Base-by-base conservation (phyloP, 2,329 filamentous ascomycete species). In the Myriosclerotinia curreyana region DNA sequence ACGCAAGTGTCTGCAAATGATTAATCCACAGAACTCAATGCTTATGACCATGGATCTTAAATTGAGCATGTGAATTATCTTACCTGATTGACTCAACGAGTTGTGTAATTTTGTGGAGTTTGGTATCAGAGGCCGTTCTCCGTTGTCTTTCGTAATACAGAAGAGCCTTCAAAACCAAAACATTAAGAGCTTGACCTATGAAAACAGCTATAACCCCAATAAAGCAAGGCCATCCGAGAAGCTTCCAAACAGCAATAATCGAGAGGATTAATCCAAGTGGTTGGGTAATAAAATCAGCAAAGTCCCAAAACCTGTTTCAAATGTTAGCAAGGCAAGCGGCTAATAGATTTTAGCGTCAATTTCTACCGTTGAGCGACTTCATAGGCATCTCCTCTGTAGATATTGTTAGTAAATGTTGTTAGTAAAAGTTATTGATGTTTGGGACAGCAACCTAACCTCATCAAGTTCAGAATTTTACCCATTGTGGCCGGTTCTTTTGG, bases 401-500 rank as follows among this genome's bases (percentile, higher is more conserved):
- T 42, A 9, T 15, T 42, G 9, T 67, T 38, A 71, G 65, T 52
- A 48, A 9, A 22, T 42, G 9, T 15, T 42, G 9, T 67, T 38
- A 71, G 65, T 52, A 11, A 34, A 28, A 2, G 20, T 17, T 34
- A 5, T 22, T 5, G 3, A 31, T 17, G 11, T 11, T 36, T 31
- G 11, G 8, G 22, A 8, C 6, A 11, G 12, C 4, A 12, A n/a
- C 12, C 51, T 63, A 83, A 86, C 56, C 91, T 87, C 80, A 96
- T 90, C 2, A 96, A 77, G 71, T 96, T 96, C 66, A 96, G 83
- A 60, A 96, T 95, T 73, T 96, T 96, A 9, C 92, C 92, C 77
- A 93, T 94, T 0, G 90, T 92, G 0, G 92, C 91, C 2, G 89
- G 84, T 63, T 83, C 78, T 64, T 82, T 81, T 34, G 65, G 66